Evolutionary conservation across 1,284 basidiomycete genomes (phyloP).

Genomic region (Rhodotorula glutinis): DNA sequence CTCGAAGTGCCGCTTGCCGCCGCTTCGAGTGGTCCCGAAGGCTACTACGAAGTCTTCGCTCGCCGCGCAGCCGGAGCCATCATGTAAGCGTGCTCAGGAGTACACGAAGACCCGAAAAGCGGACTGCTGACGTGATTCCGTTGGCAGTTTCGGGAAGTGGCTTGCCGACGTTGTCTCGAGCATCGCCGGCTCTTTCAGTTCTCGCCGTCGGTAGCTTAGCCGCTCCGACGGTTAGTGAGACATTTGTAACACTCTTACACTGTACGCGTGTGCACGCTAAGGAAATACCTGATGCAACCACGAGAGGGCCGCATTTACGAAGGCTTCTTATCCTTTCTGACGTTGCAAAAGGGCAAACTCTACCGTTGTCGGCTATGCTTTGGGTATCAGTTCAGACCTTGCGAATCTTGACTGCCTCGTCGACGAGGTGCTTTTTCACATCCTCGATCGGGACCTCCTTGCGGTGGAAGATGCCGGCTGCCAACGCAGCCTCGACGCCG

Average conservation of each 20-base stretch:
- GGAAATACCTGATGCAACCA: too few species aligned
- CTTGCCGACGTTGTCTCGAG: not conserved
- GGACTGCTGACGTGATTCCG: not conserved
- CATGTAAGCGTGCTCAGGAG: constrained; percentile 15
- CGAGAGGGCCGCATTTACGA: too few species aligned
- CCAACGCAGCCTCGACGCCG: constrained; percentile 84
- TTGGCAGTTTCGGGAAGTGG: not conserved
- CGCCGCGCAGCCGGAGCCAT: constrained; percentile 16
- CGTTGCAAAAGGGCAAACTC: too few species aligned
- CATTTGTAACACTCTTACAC: too few species aligned
- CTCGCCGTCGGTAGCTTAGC: not conserved
- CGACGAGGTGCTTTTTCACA: constrained; percentile 48
- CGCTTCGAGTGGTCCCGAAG: not conserved
- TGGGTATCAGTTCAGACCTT: constrained; percentile 3
- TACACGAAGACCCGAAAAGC: not conserved
- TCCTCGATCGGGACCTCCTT: constrained; percentile 66
- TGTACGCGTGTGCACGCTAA: too few species aligned
- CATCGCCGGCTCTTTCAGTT: not conserved
- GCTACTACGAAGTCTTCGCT: constrained; percentile 26
- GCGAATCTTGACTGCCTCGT: constrained; percentile 28
- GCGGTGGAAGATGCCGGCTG: constrained; percentile 97
- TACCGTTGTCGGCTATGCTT: not conserved
- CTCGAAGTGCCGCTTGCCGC: constrained; percentile 24
- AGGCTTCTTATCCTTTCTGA: not conserved
- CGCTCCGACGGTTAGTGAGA: too few species aligned